Base-by-base conservation (phyloP, 2,329 filamentous ascomycete species). In the Fusarium hostae region DNA sequence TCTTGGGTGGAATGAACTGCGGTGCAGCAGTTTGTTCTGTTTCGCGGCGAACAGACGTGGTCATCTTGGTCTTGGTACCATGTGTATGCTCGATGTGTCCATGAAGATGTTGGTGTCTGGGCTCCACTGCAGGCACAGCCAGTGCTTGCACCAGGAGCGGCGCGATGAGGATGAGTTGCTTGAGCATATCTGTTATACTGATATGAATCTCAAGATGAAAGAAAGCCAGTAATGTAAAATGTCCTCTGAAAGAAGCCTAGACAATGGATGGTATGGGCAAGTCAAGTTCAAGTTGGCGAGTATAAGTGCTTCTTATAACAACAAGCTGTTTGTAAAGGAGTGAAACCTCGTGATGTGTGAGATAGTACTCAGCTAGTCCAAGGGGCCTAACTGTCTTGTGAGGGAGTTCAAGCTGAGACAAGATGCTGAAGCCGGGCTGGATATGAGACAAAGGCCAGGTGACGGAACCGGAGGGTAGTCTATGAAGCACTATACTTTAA, bases 121-220 rank as follows among this genome's bases (percentile, higher is more conserved):
- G 57, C 58, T 69, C 65, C 26, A 75, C 73, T 45, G 72, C 64
- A 9, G 74, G 72, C 30, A 62, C 70, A 40, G 72, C 77, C 35
- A 74, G 32, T 10, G 62, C 74, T 48, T 73, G 69, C 34, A 74
- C 76, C 75, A 80, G 68, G 16, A 80, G 66, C 16, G 76, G 75
- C 45, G 74, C 70, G 22, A 66, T 58, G 6, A 70, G 48, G 34
- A 78, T 35, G 34, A 80, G 56, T 44, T 59, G 48, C 28, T 70
- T 72, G 48, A 75, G 70, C 76, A 80, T 78, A 26, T 60, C 59
- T 41, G 56, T 28, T 60, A 37, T 22, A 47, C 66, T 41, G 30
- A 48, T 54, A 28, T 15, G 12, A 26, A 18, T 26, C 26, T 50
- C 30, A 6, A 34, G 43, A 39, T 15, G 45, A 37, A 59, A 54